Evolutionary conservation across 495 filamentous ascomycete species (phyloP).

Genomic region (Penicillium salamii): DNA sequence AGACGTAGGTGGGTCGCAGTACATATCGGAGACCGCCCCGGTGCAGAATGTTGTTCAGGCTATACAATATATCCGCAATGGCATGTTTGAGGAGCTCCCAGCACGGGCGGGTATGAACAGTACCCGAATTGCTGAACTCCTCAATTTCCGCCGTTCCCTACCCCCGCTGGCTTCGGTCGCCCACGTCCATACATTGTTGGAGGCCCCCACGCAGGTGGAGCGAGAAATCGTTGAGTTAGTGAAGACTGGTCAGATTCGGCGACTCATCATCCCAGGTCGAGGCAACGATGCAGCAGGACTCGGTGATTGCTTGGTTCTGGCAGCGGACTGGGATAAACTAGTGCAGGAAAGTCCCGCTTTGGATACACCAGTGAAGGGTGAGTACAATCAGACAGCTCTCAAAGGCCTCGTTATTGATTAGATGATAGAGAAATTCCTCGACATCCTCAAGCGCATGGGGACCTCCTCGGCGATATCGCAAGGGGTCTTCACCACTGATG

Average conservation of each 20-base stretch:
- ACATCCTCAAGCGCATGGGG: conserved; percentile 53
- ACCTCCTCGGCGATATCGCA: conserved; percentile 49
- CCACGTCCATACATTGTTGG: conserved; percentile 66
- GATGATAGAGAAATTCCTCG: conserved; percentile 50
- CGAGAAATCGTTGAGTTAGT: conserved; percentile 67
- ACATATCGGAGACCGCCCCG: conserved; percentile 45
- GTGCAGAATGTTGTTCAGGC: conserved; percentile 63
- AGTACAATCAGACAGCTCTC: background rate
- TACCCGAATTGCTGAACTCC: conserved; percentile 63
- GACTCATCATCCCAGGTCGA: conserved; percentile 63
- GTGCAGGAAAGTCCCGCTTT: conserved; percentile 45
- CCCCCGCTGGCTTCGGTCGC: conserved; percentile 69
- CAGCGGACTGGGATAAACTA: conserved; percentile 59
- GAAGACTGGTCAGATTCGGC: conserved; percentile 56
- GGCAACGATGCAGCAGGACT: conserved; percentile 57
- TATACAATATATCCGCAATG: conserved; percentile 55
- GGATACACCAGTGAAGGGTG: conserved; percentile 48
- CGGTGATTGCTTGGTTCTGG: conserved; percentile 69
- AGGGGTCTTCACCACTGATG: conserved; percentile 45
- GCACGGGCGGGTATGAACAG: conserved; percentile 70
- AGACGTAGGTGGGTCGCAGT: conserved; percentile 36
- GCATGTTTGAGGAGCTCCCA: conserved; percentile 71
- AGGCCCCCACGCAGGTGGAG: conserved; percentile 67
- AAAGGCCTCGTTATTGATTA: background rate
- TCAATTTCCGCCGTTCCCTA: conserved; percentile 63